phyloP scores from a whole-genome alignment of 352 stramenopile genomes.

The Phytophthora boehmeriae region DNA sequence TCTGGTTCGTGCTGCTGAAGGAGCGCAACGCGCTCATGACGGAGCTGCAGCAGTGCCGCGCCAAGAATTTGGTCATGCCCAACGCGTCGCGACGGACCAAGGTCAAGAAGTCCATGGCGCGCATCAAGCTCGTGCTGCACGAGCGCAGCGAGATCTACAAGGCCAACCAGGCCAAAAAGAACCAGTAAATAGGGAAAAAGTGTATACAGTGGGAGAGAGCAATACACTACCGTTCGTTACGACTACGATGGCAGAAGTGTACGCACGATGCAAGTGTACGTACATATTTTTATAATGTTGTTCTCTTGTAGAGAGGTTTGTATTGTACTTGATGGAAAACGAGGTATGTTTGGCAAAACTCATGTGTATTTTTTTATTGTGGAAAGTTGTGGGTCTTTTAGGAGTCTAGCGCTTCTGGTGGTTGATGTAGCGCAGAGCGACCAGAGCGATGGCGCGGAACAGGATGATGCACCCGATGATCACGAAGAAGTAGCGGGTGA shows the following conservation, averaged over 20 bases:
- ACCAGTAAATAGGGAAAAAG: too few species aligned
- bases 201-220: too few species aligned
- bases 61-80: conserved; percentile 78
- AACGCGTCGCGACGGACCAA: conserved; percentile 81
- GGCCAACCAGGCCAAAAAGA: conserved; percentile 68
- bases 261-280: too few species aligned
- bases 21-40: conserved; percentile 98
- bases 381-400: too few species aligned
- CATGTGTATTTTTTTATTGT: too few species aligned
- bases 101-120: conserved; percentile 89
- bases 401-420: conserved; percentile 1
- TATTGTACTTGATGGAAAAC: too few species aligned
- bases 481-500: conserved; percentile 11
- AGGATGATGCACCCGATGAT: background rate
- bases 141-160: conserved; percentile 83
- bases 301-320: too few species aligned
- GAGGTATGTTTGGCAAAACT: too few species aligned
- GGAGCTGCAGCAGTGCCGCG: conserved; percentile 85
- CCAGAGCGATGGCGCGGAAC: background rate
- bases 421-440: background rate
- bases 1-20: conserved; percentile 98
- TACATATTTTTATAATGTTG: too few species aligned
- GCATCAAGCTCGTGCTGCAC: conserved; percentile 88
- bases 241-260: too few species aligned
- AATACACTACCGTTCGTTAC: too few species aligned